Conservation (phyloP, 2,329 filamentous ascomycete genomes). For the Exophiala aquamarina region DNA sequence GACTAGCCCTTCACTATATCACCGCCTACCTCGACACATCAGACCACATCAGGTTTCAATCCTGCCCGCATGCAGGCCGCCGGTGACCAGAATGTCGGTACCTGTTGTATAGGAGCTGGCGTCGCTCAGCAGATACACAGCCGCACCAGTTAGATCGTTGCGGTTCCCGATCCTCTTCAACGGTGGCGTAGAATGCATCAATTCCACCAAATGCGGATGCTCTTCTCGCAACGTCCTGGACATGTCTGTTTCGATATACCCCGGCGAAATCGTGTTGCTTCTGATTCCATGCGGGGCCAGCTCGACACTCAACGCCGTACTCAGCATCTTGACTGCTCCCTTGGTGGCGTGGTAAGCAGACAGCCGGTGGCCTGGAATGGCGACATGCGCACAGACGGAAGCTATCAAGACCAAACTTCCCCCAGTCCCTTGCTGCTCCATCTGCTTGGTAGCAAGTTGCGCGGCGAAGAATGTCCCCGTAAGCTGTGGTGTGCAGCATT, state of each 20-base stretch:
- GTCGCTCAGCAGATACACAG: slow-evolving; percentile 43
- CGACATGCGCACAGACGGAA: slow-evolving; percentile 19
- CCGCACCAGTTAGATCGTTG: slow-evolving; percentile 40
- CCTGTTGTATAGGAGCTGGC: slow-evolving; percentile 42
- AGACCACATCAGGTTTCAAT: slow-evolving; percentile 5
- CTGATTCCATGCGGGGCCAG: slow-evolving; percentile 48
- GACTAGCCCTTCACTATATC: no score
- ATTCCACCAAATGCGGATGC: slow-evolving; percentile 13
- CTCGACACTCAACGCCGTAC: slow-evolving; percentile 45
- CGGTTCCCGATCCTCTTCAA: slow-evolving; percentile 34
- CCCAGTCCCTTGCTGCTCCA: slow-evolving; percentile 50
- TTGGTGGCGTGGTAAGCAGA: slow-evolving; percentile 39
- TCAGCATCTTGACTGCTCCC: slow-evolving; percentile 43
- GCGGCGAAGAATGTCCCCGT: slow-evolving; percentile 48
- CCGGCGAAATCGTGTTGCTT: slow-evolving; percentile 49
- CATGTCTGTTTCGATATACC: slow-evolving; percentile 44
- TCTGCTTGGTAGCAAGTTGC: slow-evolving; percentile 50
- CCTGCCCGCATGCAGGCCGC: slow-evolving; percentile 37
- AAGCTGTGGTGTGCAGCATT: slow-evolving; percentile 45
- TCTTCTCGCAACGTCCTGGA: slow-evolving; percentile 40
- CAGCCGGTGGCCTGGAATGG: slow-evolving; percentile 33
- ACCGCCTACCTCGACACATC: no score
- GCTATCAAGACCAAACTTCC: slow-evolving; percentile 24
- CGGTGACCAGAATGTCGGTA: slow-evolving; percentile 36
- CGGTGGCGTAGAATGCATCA: slow-evolving; percentile 14